Evolutionary conservation across 768 basidiomycete species (phyloP).

Genomic region (Lactarius hatsudake): DNA sequence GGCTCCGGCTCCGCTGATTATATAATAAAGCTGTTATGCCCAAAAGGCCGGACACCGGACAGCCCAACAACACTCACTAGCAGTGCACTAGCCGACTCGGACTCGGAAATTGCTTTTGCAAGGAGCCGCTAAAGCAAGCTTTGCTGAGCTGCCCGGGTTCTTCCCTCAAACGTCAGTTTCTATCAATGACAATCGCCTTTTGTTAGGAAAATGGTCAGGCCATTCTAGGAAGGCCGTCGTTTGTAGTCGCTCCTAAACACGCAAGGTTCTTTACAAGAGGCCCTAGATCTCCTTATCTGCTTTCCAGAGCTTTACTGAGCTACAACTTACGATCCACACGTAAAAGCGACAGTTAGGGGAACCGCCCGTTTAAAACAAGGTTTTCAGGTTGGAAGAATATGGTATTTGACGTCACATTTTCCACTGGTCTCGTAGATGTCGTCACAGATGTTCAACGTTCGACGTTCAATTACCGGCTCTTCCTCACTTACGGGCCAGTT

Average conservation of each 20-base stretch:
- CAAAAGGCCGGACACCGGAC: background rate
- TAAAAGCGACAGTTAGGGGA: background rate
- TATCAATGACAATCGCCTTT: background rate
- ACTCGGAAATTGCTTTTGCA: background rate
- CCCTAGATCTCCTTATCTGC: background rate
- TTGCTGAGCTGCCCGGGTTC: background rate
- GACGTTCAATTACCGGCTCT: background rate
- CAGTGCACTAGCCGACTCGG: background rate
- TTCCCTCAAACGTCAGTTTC: background rate
- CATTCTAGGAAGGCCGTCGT: background rate
- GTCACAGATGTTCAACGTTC: background rate
- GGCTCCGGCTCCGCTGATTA: background rate
- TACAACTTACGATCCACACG: background rate
- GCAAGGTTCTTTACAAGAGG: background rate
- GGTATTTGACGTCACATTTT: background rate
- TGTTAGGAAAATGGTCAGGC: background rate
- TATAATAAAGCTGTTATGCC: background rate
- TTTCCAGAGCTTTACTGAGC: background rate
- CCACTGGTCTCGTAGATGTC: background rate
- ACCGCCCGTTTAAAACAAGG: background rate
- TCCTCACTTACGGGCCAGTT: background rate
- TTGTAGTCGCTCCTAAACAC: background rate
- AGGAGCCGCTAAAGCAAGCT: background rate
- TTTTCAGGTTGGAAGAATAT: background rate
- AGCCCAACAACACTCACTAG: background rate